A percentile compares a stretch with the other conserved stretches of the same genome.
phyloP scores from a whole-genome alignment of 2,329 filamentous ascomycete species.

The Stemphylium vesicarium region DNA sequence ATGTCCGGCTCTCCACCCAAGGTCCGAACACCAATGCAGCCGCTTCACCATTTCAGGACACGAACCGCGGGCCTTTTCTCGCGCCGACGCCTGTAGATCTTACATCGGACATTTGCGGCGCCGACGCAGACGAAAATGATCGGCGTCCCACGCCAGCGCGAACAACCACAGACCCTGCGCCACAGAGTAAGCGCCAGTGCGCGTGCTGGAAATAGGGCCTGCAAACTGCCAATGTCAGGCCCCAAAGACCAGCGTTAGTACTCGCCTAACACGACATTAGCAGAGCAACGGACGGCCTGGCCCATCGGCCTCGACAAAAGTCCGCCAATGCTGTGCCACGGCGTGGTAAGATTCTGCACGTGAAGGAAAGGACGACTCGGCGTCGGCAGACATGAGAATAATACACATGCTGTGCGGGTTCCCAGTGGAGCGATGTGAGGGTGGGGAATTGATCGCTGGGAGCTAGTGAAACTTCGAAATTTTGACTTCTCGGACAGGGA shows the following conservation, averaged over 20 bases:
- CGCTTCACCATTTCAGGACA: background rate
- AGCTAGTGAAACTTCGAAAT: background rate
- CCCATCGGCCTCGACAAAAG: background rate
- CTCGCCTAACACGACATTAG: background rate
- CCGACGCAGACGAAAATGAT: too few relatives aligned
- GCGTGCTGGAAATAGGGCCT: background rate
- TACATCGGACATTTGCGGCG: constrained; percentile 1
- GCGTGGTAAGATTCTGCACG: background rate
- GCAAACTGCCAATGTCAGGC: too few relatives aligned
- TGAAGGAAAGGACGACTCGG: background rate
- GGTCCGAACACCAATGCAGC: background rate
- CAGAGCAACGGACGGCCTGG: background rate
- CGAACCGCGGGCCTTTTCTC: background rate
- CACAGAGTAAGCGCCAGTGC: background rate
- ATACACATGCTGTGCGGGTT: background rate
- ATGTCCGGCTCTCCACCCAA: background rate
- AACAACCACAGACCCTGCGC: too few relatives aligned
- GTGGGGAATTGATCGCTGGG: background rate
- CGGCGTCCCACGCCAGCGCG: background rate
- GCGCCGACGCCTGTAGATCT: constrained; percentile 4
- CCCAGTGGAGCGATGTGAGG: too few relatives aligned
- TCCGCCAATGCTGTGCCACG: background rate
- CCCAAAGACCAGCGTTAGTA: background rate
- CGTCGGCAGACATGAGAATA: background rate
- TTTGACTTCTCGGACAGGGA: background rate